phyloP scores from a whole-genome alignment of 1,284 basidiomycete genomes.

The Psilocybe mexicana region DNA sequence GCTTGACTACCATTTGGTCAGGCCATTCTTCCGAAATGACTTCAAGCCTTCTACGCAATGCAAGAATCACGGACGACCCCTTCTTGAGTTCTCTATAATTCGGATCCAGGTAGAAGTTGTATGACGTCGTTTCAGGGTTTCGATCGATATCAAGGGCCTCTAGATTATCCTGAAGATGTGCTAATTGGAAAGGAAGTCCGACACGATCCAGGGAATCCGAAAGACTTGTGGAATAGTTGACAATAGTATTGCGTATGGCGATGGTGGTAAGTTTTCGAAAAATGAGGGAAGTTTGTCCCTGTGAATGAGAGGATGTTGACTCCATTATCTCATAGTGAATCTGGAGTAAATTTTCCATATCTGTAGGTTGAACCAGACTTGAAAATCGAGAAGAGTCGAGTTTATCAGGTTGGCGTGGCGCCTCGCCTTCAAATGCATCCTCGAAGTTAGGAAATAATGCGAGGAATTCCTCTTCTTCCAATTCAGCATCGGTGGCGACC shows the following conservation, averaged over 20 bases:
- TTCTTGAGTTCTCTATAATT: conserved; percentile 74
- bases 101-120: conserved; percentile 81
- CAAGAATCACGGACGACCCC: conserved; percentile 52
- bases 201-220: conserved; percentile 48
- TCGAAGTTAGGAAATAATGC: conserved; percentile 85
- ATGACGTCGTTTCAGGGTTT: conserved; percentile 29
- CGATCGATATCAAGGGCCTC: conserved; percentile 28
- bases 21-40: conserved; percentile 84
- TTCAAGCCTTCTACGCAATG: conserved; percentile 56
- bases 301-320: not conserved
- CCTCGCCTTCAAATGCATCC: conserved; percentile 47
- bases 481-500: conserved; percentile 68
- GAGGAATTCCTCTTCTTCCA: conserved; percentile 82
- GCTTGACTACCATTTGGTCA: conserved; percentile 94
- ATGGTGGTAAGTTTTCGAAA: conserved; percentile 27
- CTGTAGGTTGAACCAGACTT: conserved; percentile 25
- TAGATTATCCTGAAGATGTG: conserved; percentile 40
- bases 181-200: conserved; percentile 51
- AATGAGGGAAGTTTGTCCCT: not conserved
- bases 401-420: not conserved
- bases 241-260: conserved; percentile 34
- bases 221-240: conserved; percentile 30
- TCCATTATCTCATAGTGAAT: conserved; percentile 39
- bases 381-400: conserved; percentile 16
- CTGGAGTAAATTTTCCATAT: conserved; percentile 34